Base-by-base conservation (phyloP, 192 early-diverging fungal species). In the Coemansia sp. region DNA sequence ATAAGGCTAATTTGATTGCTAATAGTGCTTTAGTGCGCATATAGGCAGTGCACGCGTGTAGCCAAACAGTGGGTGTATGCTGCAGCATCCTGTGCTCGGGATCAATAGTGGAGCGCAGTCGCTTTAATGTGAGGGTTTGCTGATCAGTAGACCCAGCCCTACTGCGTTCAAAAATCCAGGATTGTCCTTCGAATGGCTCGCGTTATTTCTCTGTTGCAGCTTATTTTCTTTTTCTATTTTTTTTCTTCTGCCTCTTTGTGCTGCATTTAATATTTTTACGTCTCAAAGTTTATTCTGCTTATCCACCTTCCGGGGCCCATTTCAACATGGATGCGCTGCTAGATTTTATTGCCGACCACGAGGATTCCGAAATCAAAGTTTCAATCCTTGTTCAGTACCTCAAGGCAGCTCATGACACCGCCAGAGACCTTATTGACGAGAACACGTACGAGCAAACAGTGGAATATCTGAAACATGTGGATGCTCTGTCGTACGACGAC, bases 291-390 rank as follows among this genome's bases (percentile, higher is more conserved):
- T 45, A 45, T 45, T 45, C 41, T 12, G 14, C 16, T 45, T 45
- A 45, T n/a, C 41, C 41, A n/a, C 41, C 31, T 35, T 35, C 41
- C 41, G 16, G 41, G 14, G 16, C 11, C 41, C 41, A 45, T 16
- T 45, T 45, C 41, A 45, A 45, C 4, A 59, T 59, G 57, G 57
- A 59, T 11, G 39, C n/a, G 11, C 57, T 59, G 21, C 21, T 59
- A 11, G 11, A 14, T 4, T 59, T 59, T 45, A 39, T 59, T 12
- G 57, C 14, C 19, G 12, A 16, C 12, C 17, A 43, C 2, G 4
- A 29, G 7, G 21, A 58, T 23, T 19, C n/a, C n/a, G 39, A 59
- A 5, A 25, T 45, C 14, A 12, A 10, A 5, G 57, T 39, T 9
- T 16, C 21, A 25, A 21, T 12, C 10, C 39, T 59, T 11, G 39